Conservation (phyloP, 2,329 filamentous ascomycete genomes). For the Cucurbitaria berberidis region DNA sequence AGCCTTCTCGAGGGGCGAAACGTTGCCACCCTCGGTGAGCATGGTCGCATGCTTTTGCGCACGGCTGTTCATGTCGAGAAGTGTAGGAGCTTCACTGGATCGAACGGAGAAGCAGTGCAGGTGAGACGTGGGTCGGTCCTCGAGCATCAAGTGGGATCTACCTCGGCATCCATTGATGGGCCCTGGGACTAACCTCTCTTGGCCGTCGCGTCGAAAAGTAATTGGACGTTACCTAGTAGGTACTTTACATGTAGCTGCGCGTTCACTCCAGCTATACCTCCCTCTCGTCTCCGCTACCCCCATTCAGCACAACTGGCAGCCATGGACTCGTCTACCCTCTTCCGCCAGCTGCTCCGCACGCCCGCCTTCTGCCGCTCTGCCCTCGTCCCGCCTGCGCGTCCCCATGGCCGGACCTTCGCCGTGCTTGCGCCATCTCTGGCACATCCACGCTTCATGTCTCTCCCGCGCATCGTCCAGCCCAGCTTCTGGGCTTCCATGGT, state of each 20-base stretch:
- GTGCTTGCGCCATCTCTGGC: constrained; percentile 20
- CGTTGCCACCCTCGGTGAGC: constrained; percentile 3
- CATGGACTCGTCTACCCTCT: constrained; percentile 34
- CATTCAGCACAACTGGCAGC: neutral
- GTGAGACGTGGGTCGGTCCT: no score
- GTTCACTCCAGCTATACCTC: neutral
- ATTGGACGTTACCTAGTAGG: no score
- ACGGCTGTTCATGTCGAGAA: constrained; percentile 5
- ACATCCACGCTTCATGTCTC: constrained; percentile 30
- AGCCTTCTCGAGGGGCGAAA: constrained; percentile 30
- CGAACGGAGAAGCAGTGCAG: neutral
- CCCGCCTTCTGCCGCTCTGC: constrained; percentile 29
- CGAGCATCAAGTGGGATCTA: no score
- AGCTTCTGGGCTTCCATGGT: constrained; percentile 48
- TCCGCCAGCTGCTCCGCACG: constrained; percentile 38
- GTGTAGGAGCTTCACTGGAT: neutral
- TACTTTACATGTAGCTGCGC: no score
- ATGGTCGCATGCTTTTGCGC: constrained; percentile 2
- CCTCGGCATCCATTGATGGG: neutral
- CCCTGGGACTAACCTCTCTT: neutral
- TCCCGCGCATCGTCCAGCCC: constrained; percentile 47
- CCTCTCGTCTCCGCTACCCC: neutral
- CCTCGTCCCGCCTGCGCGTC: constrained; percentile 18
- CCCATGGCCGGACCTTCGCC: constrained; percentile 31
- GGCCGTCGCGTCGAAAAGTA: neutral